phyloP scores from a whole-genome alignment of 2,329 filamentous ascomycete genomes.

The Hymenoscyphus fructigenus region DNA sequence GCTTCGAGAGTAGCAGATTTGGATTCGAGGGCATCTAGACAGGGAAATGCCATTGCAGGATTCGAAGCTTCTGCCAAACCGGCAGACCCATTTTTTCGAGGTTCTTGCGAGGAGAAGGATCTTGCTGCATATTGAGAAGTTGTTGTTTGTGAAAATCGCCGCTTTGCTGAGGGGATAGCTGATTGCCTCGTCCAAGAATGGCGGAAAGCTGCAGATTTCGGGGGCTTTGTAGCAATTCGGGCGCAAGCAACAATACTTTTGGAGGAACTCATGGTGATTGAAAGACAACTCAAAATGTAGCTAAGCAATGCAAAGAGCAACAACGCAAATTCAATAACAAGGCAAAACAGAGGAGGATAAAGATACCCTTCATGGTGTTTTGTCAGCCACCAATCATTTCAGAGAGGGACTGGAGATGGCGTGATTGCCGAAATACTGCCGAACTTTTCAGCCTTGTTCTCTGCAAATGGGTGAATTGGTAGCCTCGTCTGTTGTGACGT shows the following conservation, averaged over 20 bases:
- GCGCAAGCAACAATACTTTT: slow-evolving; percentile 25
- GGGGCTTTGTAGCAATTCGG: slow-evolving; percentile 22
- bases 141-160: slow-evolving; percentile 9
- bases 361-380: neutral
- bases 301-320: neutral
- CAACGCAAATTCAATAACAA: neutral
- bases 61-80: slow-evolving; percentile 57
- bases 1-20: slow-evolving; percentile 72
- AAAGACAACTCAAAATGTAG: neutral
- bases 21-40: slow-evolving; percentile 79
- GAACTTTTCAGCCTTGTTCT: neutral
- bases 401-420: neutral
- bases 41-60: slow-evolving; percentile 85
- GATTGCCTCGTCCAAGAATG: slow-evolving; percentile 23
- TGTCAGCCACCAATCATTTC: slow-evolving; percentile 3
- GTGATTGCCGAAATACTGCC: neutral
- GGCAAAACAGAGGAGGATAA: neutral
- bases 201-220: slow-evolving; percentile 11
- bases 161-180: slow-evolving; percentile 16
- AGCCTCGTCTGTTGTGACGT: too few species aligned
- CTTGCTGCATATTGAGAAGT: slow-evolving; percentile 21
- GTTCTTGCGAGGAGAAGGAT: slow-evolving; percentile 26
- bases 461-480: too few species aligned
- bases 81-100: slow-evolving; percentile 21
- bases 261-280: slow-evolving; percentile 28